These are phyloP conservation scores for Mycena haematopus DNA, from an alignment of 768 basidiomycete species.

Conservation along the genomic window DNA sequence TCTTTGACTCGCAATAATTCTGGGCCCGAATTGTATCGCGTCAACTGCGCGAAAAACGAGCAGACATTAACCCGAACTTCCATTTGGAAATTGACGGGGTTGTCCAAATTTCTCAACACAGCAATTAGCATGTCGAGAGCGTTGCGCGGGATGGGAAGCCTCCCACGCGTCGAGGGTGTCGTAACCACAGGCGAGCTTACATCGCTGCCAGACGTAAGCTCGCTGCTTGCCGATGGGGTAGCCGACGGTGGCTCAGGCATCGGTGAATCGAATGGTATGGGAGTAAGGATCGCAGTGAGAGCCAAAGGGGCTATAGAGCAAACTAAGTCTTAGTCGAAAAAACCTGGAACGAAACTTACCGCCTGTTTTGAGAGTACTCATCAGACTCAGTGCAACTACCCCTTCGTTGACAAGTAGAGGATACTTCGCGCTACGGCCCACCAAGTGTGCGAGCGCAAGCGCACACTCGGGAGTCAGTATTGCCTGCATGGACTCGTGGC, in stretches of 20 bases:
- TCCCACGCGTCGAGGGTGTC: constrained; percentile 47
- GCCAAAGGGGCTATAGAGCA: constrained; percentile 61
- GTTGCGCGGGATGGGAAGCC: constrained; percentile 53
- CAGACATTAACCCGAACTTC: constrained; percentile 83
- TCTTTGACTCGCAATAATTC: constrained; percentile 59
- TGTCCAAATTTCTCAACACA: constrained; percentile 64
- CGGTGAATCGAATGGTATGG: constrained; percentile 50
- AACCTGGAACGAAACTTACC: constrained; percentile 51
- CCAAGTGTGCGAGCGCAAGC: constrained; percentile 69
- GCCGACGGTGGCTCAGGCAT: constrained; percentile 43
- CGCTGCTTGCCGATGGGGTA: constrained; percentile 47
- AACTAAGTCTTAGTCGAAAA: constrained; percentile 11
- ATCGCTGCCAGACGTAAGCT: constrained; percentile 38
- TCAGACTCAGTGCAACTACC: constrained; percentile 78
- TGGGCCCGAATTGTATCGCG: constrained; percentile 56
- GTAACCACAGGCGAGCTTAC: constrained; percentile 54
- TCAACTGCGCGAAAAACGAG: constrained; percentile 70
- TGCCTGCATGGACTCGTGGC: constrained; percentile 57
- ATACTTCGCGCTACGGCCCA: constrained; percentile 80
- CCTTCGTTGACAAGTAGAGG: constrained; percentile 90
- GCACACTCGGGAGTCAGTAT: constrained; percentile 62
- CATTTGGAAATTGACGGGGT: constrained; percentile 63
- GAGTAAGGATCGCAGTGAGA: constrained; percentile 60
- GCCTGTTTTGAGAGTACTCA: constrained; percentile 70
- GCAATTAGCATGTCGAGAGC: constrained; percentile 73